A percentile compares a stretch with the other conserved stretches of the same genome.
Conservation (phyloP, 202 grass and related monocot genomes). For the Digitaria exilis region DNA sequence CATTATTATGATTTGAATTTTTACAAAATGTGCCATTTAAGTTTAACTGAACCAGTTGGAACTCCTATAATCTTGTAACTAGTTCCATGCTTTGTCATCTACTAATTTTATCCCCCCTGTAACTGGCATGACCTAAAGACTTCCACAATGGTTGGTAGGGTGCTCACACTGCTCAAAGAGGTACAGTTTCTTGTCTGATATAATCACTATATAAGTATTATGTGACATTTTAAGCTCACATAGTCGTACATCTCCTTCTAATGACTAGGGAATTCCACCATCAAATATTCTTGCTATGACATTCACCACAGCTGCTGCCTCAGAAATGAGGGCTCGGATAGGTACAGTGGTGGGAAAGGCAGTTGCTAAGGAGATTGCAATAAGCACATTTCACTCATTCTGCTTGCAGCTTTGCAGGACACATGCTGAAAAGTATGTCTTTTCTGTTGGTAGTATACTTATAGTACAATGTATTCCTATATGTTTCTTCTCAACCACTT, state of each 20-base stretch:
- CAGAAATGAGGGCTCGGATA: slow-evolving; percentile 92
- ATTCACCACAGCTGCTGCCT: slow-evolving; percentile 88
- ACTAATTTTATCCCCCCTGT: slow-evolving; percentile 23
- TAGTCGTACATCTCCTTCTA: slow-evolving; percentile 19
- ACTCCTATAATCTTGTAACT: slow-evolving; percentile 24
- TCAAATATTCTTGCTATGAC: slow-evolving; percentile 94
- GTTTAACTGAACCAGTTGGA: slow-evolving; percentile 9
- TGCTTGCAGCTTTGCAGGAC: slow-evolving; percentile 90
- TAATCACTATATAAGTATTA: slow-evolving; percentile 30
- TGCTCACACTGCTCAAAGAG: slow-evolving; percentile 88
- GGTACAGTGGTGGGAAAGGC: slow-evolving; percentile 78
- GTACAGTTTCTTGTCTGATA: slow-evolving; percentile 49
- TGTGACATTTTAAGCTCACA: slow-evolving; percentile 37
- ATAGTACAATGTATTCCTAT: not conserved
- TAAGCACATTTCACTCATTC: slow-evolving; percentile 97
- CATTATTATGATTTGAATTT: too few relatives aligned
- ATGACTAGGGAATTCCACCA: slow-evolving; percentile 64
- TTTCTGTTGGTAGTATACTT: slow-evolving; percentile 28
- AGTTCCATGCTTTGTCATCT: slow-evolving; percentile 41
- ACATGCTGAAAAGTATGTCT: slow-evolving; percentile 84
- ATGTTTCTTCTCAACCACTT: slow-evolving; percentile 12
- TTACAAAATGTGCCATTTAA: not conserved
- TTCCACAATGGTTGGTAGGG: slow-evolving; percentile 93
- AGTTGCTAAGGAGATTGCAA: slow-evolving; percentile 82
- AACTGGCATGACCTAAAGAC: slow-evolving; percentile 69